Conservation (phyloP, 1,284 basidiomycete genomes). For the Ganoderma resinaceum region DNA sequence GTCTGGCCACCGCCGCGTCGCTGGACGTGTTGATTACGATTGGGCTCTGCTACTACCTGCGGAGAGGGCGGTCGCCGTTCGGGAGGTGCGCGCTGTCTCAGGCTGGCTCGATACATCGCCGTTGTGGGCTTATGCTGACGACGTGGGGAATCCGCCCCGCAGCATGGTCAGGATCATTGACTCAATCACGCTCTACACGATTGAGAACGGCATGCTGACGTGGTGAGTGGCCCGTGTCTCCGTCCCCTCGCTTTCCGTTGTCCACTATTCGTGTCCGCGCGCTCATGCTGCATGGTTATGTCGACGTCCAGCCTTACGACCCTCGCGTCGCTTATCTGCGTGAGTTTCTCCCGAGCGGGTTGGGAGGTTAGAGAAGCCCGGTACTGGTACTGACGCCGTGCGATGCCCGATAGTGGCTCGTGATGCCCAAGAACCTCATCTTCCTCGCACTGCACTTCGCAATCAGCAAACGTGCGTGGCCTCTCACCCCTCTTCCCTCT, state of each 20-base stretch:
- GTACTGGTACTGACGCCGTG: not conserved
- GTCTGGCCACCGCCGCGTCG: slow-evolving; percentile 55
- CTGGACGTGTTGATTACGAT: slow-evolving; percentile 60
- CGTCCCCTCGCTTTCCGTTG: not conserved
- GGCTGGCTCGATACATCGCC: not conserved
- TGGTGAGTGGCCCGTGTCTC: slow-evolving; percentile 48
- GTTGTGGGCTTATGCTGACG: not conserved
- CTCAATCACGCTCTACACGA: slow-evolving; percentile 55
- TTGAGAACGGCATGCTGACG: slow-evolving; percentile 59
- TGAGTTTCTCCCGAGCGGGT: slow-evolving; percentile 38
- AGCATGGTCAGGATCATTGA: slow-evolving; percentile 57
- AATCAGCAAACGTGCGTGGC: slow-evolving; percentile 53
- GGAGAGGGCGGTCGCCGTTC: slow-evolving; percentile 48
- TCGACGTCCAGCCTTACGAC: slow-evolving; percentile 41
- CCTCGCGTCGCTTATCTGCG: slow-evolving; percentile 56
- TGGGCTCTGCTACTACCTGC: slow-evolving; percentile 54
- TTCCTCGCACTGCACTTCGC: slow-evolving; percentile 60
- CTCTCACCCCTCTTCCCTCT: not conserved
- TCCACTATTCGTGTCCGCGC: not conserved
- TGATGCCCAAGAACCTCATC: slow-evolving; percentile 54
- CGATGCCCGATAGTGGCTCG: slow-evolving; percentile 27
- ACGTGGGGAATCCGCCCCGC: not conserved
- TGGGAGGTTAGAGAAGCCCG: too few species aligned
- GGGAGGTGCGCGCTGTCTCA: slow-evolving; percentile 40
- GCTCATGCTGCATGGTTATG: not conserved